phyloP scores from a whole-genome alignment of 31 red algal species.

The Bonnemaisonia californica region DNA sequence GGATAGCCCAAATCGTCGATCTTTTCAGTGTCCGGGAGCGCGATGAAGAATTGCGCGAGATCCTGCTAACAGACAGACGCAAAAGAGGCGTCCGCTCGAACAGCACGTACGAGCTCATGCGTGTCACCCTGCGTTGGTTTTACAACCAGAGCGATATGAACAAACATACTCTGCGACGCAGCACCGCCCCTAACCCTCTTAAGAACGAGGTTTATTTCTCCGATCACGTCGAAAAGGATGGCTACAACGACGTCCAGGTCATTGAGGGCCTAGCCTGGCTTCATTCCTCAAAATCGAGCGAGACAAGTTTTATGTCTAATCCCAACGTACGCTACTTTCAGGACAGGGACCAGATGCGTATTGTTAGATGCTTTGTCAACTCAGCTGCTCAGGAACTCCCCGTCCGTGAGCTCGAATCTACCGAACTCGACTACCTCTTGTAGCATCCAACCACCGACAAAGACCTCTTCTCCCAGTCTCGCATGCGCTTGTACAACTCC shows the following conservation, averaged over 20 bases:
- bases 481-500: not conserved
- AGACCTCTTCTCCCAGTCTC: not conserved
- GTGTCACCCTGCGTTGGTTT: constrained; percentile 31
- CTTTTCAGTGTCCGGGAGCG: not conserved
- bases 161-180: constrained; percentile 18
- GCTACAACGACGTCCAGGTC: constrained; percentile 57
- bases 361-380: constrained; percentile 55
- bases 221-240: constrained; percentile 56
- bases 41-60: not conserved
- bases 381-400: not conserved
- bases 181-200: constrained; percentile 16
- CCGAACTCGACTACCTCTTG: not conserved
- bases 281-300: constrained; percentile 21
- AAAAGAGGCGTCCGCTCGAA: not conserved
- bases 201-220: constrained; percentile 56
- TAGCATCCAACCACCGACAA: not conserved
- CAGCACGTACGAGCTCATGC: not conserved
- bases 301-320: constrained; percentile 15
- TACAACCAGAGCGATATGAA: constrained; percentile 32
- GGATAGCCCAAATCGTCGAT: not conserved
- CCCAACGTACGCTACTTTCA: constrained; percentile 24
- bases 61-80: not conserved
- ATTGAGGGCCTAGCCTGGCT: constrained; percentile 65
- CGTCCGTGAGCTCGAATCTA: not conserved
- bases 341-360: constrained; percentile 33